Base-by-base conservation (phyloP, 139 green algal genomes). In the Coelastrella sp. region DNA sequence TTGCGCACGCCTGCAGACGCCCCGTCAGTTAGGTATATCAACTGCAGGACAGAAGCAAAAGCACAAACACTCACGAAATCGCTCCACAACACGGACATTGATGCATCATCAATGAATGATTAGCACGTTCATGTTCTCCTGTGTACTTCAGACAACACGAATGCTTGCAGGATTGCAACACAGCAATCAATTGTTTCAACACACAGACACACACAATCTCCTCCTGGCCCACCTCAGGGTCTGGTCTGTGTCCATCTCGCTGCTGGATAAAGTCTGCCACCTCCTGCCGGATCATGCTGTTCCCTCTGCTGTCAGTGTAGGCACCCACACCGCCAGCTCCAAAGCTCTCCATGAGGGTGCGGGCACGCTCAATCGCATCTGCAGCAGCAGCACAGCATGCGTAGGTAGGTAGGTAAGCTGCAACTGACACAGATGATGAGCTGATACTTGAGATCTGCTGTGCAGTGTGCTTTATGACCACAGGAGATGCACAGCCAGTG, bases 21-120 rank as follows among this genome's bases (percentile, higher is more conserved):
- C 27, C 97, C 97, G 82, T 99, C 97, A 8, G 97, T 98, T 35
- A 98, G 83, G 91, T 96, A 99, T 76, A 99, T 96, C 91, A 95
- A 82, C 90, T 99, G 89, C 78, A 59, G 15, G 22, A 8, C 19
- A 19, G 25, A 58, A 70, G 24, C 24, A 61, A 20, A 58, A 61
- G 27, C 82, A 79, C 12, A n/a, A 17, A 8, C 24, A n/a, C n/a
- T n/a, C n/a, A n/a, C n/a, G n/a, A n/a, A n/a, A n/a, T n/a, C n/a
- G n/a, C n/a, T n/a, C n/a, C 14, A 73, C 65, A 17, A 49, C 35
- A 49, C 1, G 35, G 35, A 49, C 19, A 20, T 20, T 75, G 1
- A 19, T 75, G 66, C 4, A 75, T 4, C 66, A 75, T 19, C 1
- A 49, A 49, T 49, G 35, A 49, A 49, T 49, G 35, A 1, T 49